A percentile compares a stretch with the other conserved stretches of the same genome.
phyloP scores from a whole-genome alignment of 192 early-diverging fungal species.

The Cladochytrium replicatum region DNA sequence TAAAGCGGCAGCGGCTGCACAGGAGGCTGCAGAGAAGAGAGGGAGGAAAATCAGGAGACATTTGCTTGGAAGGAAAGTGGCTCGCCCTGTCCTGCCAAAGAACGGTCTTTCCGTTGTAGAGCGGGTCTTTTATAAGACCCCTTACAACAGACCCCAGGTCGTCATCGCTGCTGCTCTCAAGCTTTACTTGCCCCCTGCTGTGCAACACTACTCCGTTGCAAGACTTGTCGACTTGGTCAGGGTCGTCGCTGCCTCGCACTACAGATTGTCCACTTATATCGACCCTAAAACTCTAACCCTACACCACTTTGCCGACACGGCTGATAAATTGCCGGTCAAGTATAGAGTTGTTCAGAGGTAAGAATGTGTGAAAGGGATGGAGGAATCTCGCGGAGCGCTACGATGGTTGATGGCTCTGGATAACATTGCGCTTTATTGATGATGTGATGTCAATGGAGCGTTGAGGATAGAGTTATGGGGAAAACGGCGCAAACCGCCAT shows the following conservation, averaged over 20 bases:
- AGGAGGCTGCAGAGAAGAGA: no score
- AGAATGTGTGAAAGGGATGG: neutral
- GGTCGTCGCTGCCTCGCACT: slow-evolving; percentile 27
- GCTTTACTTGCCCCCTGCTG: slow-evolving; percentile 16
- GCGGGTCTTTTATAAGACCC: slow-evolving; percentile 31
- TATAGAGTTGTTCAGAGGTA: slow-evolving; percentile 12
- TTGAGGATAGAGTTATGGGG: no score
- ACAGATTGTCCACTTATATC: slow-evolving; percentile 23
- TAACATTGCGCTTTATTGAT: no score
- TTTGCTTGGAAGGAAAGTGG: no score
- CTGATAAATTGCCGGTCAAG: slow-evolving; percentile 18
- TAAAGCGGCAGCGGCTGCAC: no score
- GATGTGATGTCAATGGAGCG: no score
- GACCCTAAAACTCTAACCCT: slow-evolving; percentile 23
- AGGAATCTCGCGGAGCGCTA: neutral
- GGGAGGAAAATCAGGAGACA: no score
- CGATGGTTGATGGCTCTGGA: no score
- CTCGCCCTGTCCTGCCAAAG: slow-evolving; percentile 19
- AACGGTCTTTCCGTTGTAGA: slow-evolving; percentile 32
- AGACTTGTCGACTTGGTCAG: slow-evolving; percentile 28
- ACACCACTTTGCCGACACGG: slow-evolving; percentile 22
- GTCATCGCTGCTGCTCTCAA: slow-evolving; percentile 27
- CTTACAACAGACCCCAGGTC: slow-evolving; percentile 22
- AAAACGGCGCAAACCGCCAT: no score
- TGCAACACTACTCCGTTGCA: slow-evolving; percentile 1